Evolutionary conservation across 192 early-diverging fungal genomes (phyloP).

Genomic region (Spinellus fusiger): DNA sequence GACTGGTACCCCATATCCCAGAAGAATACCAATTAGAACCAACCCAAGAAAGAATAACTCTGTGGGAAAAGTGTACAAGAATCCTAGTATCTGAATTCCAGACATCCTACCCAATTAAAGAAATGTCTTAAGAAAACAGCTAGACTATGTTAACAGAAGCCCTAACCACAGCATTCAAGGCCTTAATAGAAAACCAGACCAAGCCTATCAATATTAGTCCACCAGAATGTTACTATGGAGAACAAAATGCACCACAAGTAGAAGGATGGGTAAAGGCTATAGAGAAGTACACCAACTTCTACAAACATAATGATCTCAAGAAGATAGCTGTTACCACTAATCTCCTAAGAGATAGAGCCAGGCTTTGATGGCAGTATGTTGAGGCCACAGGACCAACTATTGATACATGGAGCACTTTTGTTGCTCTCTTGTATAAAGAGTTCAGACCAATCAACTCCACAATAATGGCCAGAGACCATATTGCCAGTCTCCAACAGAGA

Average conservation of each 20-base stretch:
- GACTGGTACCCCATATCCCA: no score
- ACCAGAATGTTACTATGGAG: not conserved
- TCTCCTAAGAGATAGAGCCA: not conserved
- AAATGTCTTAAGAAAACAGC: not conserved
- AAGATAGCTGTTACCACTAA: no score
- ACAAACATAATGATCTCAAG: no score
- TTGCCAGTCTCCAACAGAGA: not conserved
- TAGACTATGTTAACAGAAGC: not conserved
- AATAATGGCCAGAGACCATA: not conserved
- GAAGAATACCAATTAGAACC: no score
- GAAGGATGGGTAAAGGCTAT: not conserved
- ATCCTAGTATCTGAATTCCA: no score
- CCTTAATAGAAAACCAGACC: not conserved
- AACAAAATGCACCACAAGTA: not conserved
- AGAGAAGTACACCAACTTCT: not conserved
- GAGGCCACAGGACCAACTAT: no score
- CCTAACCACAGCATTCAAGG: not conserved
- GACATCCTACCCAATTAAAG: no score
- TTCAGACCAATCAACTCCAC: not conserved
- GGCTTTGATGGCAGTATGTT: no score
- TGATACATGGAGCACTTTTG: not conserved
- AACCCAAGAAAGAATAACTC: no score
- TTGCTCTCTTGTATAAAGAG: not conserved
- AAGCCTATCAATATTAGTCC: not conserved
- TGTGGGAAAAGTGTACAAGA: no score